A percentile compares a stretch with the other conserved stretches of the same genome.
Conservation (phyloP, 805 yeast genomes). For the Saturnispora sanitii region DNA sequence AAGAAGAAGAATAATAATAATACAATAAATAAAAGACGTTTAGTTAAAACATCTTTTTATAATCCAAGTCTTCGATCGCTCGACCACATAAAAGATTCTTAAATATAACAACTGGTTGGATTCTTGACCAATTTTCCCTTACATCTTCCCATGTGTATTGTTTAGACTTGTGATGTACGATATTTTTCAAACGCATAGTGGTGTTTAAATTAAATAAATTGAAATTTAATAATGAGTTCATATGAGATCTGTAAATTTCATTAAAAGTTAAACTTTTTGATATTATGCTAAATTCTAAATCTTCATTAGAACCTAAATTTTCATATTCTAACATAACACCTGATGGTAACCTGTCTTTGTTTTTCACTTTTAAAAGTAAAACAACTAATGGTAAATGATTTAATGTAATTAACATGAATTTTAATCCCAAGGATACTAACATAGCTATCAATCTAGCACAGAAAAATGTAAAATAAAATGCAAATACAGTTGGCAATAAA, state of each 20-base stretch:
- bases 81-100: slow-evolving; percentile 23
- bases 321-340: slow-evolving; percentile 32
- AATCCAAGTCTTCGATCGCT: slow-evolving; percentile 22
- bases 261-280: slow-evolving; percentile 21
- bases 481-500: slow-evolving; percentile 76
- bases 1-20: no score
- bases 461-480: slow-evolving; percentile 73
- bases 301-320: neutral
- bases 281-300: slow-evolving; percentile 16
- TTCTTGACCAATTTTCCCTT: slow-evolving; percentile 20
- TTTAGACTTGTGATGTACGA: neutral
- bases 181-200: slow-evolving; percentile 8
- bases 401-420: slow-evolving; percentile 49
- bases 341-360: slow-evolving; percentile 54
- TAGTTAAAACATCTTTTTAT: slow-evolving; percentile 24
- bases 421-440: slow-evolving; percentile 39
- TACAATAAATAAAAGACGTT: neutral
- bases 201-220: slow-evolving; percentile 20
- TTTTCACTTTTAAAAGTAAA: slow-evolving; percentile 66
- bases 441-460: slow-evolving; percentile 44
- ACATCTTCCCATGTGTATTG: slow-evolving; percentile 12
- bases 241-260: slow-evolving; percentile 24
- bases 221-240: slow-evolving; percentile 22
- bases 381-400: slow-evolving; percentile 88
- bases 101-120: slow-evolving; percentile 16